Base-by-base conservation (phyloP, 2,329 filamentous ascomycete species). In the Alternaria postmessia region DNA sequence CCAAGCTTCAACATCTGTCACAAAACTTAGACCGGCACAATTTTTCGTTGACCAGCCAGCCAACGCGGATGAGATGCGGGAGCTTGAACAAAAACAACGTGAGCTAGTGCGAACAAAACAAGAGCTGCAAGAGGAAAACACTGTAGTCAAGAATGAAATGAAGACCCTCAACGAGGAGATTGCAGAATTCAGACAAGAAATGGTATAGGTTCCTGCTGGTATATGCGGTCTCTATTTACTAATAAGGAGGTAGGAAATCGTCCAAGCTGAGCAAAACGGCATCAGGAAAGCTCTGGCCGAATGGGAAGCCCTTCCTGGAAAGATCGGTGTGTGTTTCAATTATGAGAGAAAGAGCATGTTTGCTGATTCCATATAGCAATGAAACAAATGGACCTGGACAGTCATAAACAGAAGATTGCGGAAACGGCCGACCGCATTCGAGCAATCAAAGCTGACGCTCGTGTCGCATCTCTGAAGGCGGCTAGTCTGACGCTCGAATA, bases 1-100 rank as follows among this genome's bases (percentile, higher is more conserved):
- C 2, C 86, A 90, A 14, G 87, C 87, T 48, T 92, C 92, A 1
- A 93, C 91, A 1, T 83, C 84, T 22, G 88, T 91, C 14, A 86
- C 83, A 36, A 81, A 82, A 54, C 80, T 97, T 14, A 82, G 77
- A 16, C 79, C 78, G 2, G 92, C 92, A 5, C 81, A 75, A 36
- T 87, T 86, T 71, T 97, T 95, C 89, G 93, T 89, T 0, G 88
- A 93, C 46, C 88, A 92, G 62, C 89, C 91, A 3, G 85, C 93
- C 7, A 92, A 96, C 72, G 80, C 80, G 4, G 81, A 86, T 22
- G 89, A 81, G 36, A 92, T 91, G 74, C 78, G 80, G 14, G 84
- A 88, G 52, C 75, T 95, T 16, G 82, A 87, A 60, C 81, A 82
- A 16, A 84, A 82, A 7, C 78, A 90, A 22, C 65, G 65, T 3